Conservation (phyloP, 1,284 basidiomycete genomes). For the Sporisorium scitamineum region DNA sequence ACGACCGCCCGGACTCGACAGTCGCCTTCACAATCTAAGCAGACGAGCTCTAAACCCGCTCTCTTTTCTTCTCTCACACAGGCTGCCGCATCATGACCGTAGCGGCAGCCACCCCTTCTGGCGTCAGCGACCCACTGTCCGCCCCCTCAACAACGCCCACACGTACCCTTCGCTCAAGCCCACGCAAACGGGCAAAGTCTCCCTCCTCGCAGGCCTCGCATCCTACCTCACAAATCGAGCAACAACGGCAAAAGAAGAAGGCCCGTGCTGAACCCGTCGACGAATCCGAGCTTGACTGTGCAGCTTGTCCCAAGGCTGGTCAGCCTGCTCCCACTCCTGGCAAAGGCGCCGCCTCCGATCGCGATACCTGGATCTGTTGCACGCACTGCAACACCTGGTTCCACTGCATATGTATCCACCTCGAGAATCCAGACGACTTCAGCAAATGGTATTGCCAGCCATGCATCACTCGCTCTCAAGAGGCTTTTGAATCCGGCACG, state of each 20-base stretch:
- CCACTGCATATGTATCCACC: slow-evolving; percentile 55
- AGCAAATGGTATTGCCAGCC: slow-evolving; percentile 57
- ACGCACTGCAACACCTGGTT: slow-evolving; percentile 59
- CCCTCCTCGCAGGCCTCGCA: background rate
- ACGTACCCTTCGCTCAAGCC: slow-evolving; percentile 27
- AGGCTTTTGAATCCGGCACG: slow-evolving; percentile 25
- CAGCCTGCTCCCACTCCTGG: slow-evolving; percentile 37
- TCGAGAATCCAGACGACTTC: slow-evolving; percentile 51
- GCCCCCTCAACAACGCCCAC: slow-evolving; percentile 10
- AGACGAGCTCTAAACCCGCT: background rate
- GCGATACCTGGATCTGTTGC: slow-evolving; percentile 59
- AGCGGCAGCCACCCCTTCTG: slow-evolving; percentile 19
- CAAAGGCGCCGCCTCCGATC: slow-evolving; percentile 44
- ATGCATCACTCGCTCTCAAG: slow-evolving; percentile 35
- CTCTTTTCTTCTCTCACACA: background rate
- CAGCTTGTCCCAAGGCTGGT: slow-evolving; percentile 35
- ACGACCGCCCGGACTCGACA: background rate
- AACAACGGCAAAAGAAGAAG: slow-evolving; percentile 18
- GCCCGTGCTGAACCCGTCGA: slow-evolving; percentile 33
- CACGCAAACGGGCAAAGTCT: slow-evolving; percentile 33
- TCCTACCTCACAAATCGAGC: background rate
- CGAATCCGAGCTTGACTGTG: slow-evolving; percentile 52
- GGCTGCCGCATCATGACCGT: slow-evolving; percentile 29
- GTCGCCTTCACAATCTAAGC: background rate
- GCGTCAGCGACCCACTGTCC: background rate